Evolutionary conservation across 768 basidiomycete genomes (phyloP).

Genomic region (Myochromella boudieri): DNA sequence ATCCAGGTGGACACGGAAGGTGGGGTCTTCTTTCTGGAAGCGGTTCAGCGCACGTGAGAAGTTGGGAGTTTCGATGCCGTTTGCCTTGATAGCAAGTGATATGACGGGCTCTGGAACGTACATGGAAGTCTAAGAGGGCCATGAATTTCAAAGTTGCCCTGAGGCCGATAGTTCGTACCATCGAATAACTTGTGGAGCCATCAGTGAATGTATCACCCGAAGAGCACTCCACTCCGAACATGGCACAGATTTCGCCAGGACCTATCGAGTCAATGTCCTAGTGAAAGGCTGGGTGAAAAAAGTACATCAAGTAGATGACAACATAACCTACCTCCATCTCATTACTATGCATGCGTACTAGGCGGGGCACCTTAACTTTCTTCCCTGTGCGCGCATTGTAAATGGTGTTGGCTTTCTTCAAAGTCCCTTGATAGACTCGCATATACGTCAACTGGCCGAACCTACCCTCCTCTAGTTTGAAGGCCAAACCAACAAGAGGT

Average conservation of each 20-base stretch:
- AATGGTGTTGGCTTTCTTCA: conserved; percentile 84
- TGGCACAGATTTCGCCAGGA: conserved; percentile 98
- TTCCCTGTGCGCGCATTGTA: conserved; percentile 94
- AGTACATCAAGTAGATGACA: not conserved
- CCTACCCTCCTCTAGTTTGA: conserved; percentile 97
- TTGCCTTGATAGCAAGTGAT: conserved; percentile 89
- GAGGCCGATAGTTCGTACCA: conserved; percentile 54
- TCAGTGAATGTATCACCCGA: conserved; percentile 98
- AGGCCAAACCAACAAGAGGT: conserved; percentile 91
- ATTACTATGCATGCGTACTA: conserved; percentile 97
- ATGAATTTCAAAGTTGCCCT: conserved; percentile 6
- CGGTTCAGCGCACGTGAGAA: conserved; percentile 96
- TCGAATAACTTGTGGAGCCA: conserved; percentile 83
- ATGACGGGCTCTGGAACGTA: conserved; percentile 98
- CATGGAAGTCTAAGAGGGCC: conserved; percentile 79
- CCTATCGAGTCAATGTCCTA: conserved; percentile 92
- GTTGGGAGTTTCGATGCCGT: conserved; percentile 91
- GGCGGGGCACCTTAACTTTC: conserved; percentile 92
- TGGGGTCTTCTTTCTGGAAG: conserved; percentile 99
- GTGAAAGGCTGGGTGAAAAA: not conserved
- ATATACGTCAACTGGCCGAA: conserved; percentile 99
- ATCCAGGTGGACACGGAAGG: conserved; percentile 97
- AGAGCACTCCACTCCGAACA: conserved; percentile 98
- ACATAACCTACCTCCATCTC: conserved; percentile 86
- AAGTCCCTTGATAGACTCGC: conserved; percentile 93